A percentile compares a stretch with the other conserved stretches of the same genome.
phyloP scores from a whole-genome alignment of 345 rosid genomes.

The Salix suchowensis region DNA sequence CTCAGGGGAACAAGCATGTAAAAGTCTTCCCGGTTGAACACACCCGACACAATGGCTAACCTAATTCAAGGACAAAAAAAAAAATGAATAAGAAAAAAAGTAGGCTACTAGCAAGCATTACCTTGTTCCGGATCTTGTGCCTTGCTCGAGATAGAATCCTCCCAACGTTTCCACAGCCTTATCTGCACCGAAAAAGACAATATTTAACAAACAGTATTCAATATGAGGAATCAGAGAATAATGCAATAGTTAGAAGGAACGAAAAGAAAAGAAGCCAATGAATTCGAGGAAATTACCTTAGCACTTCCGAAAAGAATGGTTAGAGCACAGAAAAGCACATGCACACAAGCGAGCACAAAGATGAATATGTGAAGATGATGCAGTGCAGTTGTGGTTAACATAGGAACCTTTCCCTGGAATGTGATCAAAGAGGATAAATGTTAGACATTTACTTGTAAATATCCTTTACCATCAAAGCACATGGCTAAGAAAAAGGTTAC shows the following conservation, averaged over 20 bases:
- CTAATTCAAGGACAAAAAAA: neutral
- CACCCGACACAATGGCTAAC: too few relatives aligned
- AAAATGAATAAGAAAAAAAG: neutral
- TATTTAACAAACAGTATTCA: neutral
- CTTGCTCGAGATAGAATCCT: conserved; percentile 15
- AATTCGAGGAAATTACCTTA: conserved; percentile 14
- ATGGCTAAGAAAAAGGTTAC: neutral
- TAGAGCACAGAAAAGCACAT: conserved; percentile 25
- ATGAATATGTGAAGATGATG: conserved; percentile 33
- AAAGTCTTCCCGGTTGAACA: too few relatives aligned
- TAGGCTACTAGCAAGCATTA: conserved; percentile 13
- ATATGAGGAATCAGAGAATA: neutral
- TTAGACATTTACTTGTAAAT: neutral
- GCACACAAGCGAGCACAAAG: conserved; percentile 32
- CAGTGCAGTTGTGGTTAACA: conserved; percentile 25
- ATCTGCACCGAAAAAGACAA: conserved; percentile 9
- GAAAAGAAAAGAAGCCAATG: neutral
- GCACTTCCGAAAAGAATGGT: conserved; percentile 28
- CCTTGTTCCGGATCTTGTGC: conserved; percentile 44
- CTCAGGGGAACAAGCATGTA: neutral
- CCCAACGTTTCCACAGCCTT: conserved; percentile 33
- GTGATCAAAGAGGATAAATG: neutral
- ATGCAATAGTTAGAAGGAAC: neutral
- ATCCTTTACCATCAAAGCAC: neutral
- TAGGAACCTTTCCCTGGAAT: conserved; percentile 27